A percentile compares a stretch with the other conserved stretches of the same genome.
Conservation (phyloP, 129 eudicot genomes). For the Centella asiatica region DNA sequence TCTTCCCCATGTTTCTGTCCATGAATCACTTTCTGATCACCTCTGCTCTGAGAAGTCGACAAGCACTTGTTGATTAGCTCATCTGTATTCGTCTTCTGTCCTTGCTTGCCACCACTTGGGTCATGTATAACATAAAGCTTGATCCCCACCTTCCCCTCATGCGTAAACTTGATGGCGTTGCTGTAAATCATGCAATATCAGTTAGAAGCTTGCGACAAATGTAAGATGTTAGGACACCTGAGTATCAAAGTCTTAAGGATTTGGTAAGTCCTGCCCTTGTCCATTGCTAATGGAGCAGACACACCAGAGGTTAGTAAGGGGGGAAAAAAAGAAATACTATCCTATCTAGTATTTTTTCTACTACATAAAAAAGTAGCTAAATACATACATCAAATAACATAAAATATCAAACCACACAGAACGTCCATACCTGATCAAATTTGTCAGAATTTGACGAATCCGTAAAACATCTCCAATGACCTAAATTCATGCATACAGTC, state of each 20-base stretch:
- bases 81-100: slow-evolving; percentile 22
- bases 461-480: slow-evolving; percentile 89
- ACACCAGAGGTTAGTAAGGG: no score
- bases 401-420: background rate
- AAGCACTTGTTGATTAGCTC: slow-evolving; percentile 17
- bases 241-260: background rate
- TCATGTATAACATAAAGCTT: slow-evolving; percentile 55
- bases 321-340: background rate
- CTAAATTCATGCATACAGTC: slow-evolving; percentile 31
- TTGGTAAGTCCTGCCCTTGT: background rate
- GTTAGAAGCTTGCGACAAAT: background rate
- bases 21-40: slow-evolving; percentile 10
- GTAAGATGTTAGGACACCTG: background rate
- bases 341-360: background rate
- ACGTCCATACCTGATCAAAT: slow-evolving; percentile 67
- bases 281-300: background rate
- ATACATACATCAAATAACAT: background rate
- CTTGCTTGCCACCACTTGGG: slow-evolving; percentile 33
- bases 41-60: slow-evolving; percentile 4
- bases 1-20: slow-evolving; percentile 14
- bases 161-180: slow-evolving; percentile 93
- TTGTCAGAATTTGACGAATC: slow-evolving; percentile 92
- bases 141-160: slow-evolving; percentile 85
- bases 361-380: background rate
- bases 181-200: slow-evolving; percentile 26